Conservation (phyloP, 805 yeast genomes). For the Candida nemodendra region DNA sequence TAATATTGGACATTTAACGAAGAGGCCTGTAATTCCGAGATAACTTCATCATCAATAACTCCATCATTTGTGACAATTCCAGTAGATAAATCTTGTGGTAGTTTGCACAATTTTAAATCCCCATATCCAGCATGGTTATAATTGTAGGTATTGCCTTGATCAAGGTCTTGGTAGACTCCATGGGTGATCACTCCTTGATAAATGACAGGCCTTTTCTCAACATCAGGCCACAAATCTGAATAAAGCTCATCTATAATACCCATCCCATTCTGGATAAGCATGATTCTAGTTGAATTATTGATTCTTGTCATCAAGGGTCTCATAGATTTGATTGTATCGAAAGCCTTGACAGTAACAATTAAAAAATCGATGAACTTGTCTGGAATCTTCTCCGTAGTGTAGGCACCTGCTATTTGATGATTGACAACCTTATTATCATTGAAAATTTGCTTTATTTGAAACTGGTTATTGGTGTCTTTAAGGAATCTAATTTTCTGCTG, state of each 20-base stretch:
- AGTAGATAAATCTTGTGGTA: constrained; percentile 41
- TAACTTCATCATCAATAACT: constrained; percentile 22
- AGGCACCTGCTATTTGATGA: constrained; percentile 19
- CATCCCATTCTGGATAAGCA: constrained; percentile 84
- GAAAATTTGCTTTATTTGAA: constrained; percentile 26
- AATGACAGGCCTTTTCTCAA: constrained; percentile 49
- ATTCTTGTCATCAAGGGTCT: constrained; percentile 51
- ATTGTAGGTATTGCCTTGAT: constrained; percentile 34
- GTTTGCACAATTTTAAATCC: constrained; percentile 52
- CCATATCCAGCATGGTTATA: constrained; percentile 75
- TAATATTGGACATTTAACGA: constrained; percentile 31
- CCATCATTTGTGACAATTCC: constrained; percentile 12
- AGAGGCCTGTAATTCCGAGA: constrained; percentile 24
- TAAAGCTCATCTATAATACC: constrained; percentile 61
- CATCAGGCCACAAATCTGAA: constrained; percentile 52
- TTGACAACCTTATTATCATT: constrained; percentile 13
- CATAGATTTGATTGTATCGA: constrained; percentile 67
- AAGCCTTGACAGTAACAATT: constrained; percentile 77
- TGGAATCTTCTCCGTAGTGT: constrained; percentile 16
- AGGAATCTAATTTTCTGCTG: constrained; percentile 22
- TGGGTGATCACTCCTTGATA: constrained; percentile 80
- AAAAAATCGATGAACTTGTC: constrained; percentile 33
- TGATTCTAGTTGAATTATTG: constrained; percentile 47
- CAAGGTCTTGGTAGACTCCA: constrained; percentile 59
- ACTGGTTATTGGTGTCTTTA: constrained; percentile 16